Evolutionary conservation across 495 filamentous ascomycete genomes (phyloP).

Genomic region (Trichoderma orchidacearum): DNA sequence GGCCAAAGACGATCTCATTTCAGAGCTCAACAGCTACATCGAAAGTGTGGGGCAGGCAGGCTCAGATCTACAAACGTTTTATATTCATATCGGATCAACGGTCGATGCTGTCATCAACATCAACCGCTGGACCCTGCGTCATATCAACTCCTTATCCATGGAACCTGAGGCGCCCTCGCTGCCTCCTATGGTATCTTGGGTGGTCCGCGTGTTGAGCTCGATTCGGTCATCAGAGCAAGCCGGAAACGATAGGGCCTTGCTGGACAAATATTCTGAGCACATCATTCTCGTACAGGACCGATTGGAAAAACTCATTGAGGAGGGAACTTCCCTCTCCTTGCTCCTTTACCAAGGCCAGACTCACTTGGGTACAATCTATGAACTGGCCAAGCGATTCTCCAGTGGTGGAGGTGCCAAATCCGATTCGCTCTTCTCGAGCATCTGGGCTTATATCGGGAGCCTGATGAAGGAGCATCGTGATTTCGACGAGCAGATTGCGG

Average conservation of each 20-base stretch:
- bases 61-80: constrained; percentile 47
- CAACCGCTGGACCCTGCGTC: constrained; percentile 47
- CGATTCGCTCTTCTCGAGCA: constrained; percentile 44
- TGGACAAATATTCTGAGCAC: constrained; percentile 24
- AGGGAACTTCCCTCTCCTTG: constrained; percentile 46
- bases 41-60: constrained; percentile 38
- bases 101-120: constrained; percentile 56
- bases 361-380: constrained; percentile 47
- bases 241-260: constrained; percentile 30
- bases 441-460: constrained; percentile 61
- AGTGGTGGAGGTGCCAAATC: constrained; percentile 30
- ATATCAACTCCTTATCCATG: constrained; percentile 43
- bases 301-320: constrained; percentile 34
- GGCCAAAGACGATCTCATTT: constrained; percentile 44
- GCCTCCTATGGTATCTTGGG: neutral
- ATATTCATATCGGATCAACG: constrained; percentile 50
- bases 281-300: neutral
- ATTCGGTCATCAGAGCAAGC: constrained; percentile 32
- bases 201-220: constrained; percentile 31
- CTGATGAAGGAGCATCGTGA: constrained; percentile 41
- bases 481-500: constrained; percentile 39
- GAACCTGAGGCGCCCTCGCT: constrained; percentile 24
- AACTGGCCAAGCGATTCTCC: constrained; percentile 43
- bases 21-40: constrained; percentile 55
- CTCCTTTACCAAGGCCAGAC: constrained; percentile 48